Conservation (phyloP, 2,329 filamentous ascomycete species). For the Colletotrichum sojae region DNA sequence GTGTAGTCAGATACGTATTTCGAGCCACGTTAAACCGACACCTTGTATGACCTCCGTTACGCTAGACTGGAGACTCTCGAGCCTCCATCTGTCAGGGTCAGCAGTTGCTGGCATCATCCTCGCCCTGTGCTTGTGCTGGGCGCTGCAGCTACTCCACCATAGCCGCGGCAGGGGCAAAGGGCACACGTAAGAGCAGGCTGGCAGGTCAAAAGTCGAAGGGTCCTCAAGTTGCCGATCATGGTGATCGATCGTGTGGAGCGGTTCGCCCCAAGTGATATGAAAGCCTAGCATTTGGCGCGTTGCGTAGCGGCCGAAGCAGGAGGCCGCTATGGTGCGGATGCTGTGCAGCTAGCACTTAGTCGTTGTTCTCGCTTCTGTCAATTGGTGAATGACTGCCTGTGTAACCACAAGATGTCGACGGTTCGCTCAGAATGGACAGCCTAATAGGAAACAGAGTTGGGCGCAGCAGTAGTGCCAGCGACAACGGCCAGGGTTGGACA, state of each 20-base stretch:
- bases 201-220: slow-evolving; percentile 2
- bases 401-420: neutral
- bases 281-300: neutral
- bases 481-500: slow-evolving; percentile 1
- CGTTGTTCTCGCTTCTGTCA: slow-evolving; percentile 1
- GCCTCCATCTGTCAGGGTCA: slow-evolving; percentile 13
- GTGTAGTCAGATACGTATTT: neutral
- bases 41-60: slow-evolving; percentile 4
- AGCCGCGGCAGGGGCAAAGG: slow-evolving; percentile 12
- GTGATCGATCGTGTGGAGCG: neutral
- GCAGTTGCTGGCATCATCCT: slow-evolving; percentile 19
- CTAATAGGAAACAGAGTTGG: slow-evolving; percentile 7
- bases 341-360: slow-evolving; percentile 25
- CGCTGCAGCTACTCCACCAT: slow-evolving; percentile 20
- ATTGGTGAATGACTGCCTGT: neutral
- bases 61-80: neutral
- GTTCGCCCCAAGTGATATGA: slow-evolving; percentile 6
- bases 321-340: slow-evolving; percentile 20
- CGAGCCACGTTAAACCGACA: slow-evolving; percentile 6
- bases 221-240: neutral
- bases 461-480: slow-evolving; percentile 5
- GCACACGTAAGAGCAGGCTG: neutral
- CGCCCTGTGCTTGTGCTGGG: neutral
- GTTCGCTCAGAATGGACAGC: slow-evolving; percentile 1
- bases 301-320: slow-evolving; percentile 11